A percentile compares a stretch with the other conserved stretches of the same genome.
phyloP scores from a whole-genome alignment of 805 yeast genomes.

The Wickerhamomyces bovis region DNA sequence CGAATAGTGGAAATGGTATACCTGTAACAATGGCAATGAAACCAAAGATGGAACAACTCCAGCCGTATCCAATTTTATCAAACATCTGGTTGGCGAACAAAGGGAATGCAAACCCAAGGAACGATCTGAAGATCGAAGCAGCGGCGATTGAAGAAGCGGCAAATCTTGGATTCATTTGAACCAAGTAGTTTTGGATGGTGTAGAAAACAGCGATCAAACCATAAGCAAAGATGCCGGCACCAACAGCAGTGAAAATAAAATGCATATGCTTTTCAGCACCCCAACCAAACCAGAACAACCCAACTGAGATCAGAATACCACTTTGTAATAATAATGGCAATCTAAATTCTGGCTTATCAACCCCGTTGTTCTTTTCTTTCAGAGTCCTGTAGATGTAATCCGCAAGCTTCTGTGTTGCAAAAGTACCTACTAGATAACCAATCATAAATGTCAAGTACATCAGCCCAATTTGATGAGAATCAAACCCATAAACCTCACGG shows the following conservation, averaged over 20 bases:
- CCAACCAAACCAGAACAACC: constrained; percentile 71
- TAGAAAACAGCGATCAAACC: constrained; percentile 61
- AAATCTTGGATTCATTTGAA: constrained; percentile 62
- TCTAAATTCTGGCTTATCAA: constrained; percentile 55
- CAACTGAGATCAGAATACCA: constrained; percentile 50
- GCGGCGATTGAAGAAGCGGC: constrained; percentile 70
- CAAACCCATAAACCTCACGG: constrained; percentile 39
- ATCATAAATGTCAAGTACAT: constrained; percentile 53
- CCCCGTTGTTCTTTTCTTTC: constrained; percentile 41
- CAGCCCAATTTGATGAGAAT: constrained; percentile 45
- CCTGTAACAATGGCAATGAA: constrained; percentile 52
- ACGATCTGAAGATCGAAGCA: constrained; percentile 59
- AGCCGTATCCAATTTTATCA: constrained; percentile 51
- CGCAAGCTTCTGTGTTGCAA: constrained; percentile 41
- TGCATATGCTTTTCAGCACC: constrained; percentile 47
- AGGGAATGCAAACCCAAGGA: constrained; percentile 67
- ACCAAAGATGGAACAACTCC: constrained; percentile 65
- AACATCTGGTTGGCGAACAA: constrained; percentile 58
- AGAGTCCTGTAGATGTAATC: constrained; percentile 34
- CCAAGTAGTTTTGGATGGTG: constrained; percentile 59
- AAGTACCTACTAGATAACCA: constrained; percentile 46
- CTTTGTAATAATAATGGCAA: constrained; percentile 45
- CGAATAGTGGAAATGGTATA: constrained; percentile 60
- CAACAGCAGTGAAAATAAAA: constrained; percentile 62
- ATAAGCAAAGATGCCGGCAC: constrained; percentile 53